phyloP scores from a whole-genome alignment of 306 rosid species.

The Vicia sativa region DNA sequence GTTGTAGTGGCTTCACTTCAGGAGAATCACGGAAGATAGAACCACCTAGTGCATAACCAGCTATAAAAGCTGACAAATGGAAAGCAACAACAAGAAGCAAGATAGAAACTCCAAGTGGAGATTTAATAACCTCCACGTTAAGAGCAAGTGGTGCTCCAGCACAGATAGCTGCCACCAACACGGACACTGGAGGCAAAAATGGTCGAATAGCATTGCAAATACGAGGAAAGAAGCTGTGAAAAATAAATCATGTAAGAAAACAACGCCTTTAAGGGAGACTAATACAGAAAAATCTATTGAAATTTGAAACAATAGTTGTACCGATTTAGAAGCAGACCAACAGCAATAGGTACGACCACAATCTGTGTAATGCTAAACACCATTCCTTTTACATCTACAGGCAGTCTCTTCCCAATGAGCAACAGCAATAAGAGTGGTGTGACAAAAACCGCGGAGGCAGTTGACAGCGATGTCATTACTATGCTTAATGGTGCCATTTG shows the following conservation, averaged over 20 bases:
- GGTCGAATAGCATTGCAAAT: slow-evolving; percentile 73
- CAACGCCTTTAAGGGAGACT: slow-evolving; percentile 28
- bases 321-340: slow-evolving; percentile 90
- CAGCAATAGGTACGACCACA: slow-evolving; percentile 80
- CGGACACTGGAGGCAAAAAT: slow-evolving; percentile 84
- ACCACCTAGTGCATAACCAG: slow-evolving; percentile 76
- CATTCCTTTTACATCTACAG: slow-evolving; percentile 97
- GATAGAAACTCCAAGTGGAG: slow-evolving; percentile 73
- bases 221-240: slow-evolving; percentile 76
- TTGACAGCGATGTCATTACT: slow-evolving; percentile 93
- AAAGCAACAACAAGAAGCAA: slow-evolving; percentile 68
- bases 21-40: slow-evolving; percentile 55
- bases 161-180: slow-evolving; percentile 79
- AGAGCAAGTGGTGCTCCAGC: slow-evolving; percentile 97
- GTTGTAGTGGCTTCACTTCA: slow-evolving; percentile 73
- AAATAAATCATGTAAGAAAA: slow-evolving; percentile 33
- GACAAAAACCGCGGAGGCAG: slow-evolving; percentile 86
- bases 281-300: slow-evolving; percentile 8
- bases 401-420: slow-evolving; percentile 93
- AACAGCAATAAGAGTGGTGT: slow-evolving; percentile 81
- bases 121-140: slow-evolving; percentile 69
- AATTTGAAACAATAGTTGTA: slow-evolving; percentile 31
- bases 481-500: slow-evolving; percentile 87
- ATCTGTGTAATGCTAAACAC: slow-evolving; percentile 87
- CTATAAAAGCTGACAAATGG: slow-evolving; percentile 73